Percentiles rank a stretch among this genome's conserved stretches.
Conservation (phyloP, 768 basidiomycete species). For the Calocybe cyanea region DNA sequence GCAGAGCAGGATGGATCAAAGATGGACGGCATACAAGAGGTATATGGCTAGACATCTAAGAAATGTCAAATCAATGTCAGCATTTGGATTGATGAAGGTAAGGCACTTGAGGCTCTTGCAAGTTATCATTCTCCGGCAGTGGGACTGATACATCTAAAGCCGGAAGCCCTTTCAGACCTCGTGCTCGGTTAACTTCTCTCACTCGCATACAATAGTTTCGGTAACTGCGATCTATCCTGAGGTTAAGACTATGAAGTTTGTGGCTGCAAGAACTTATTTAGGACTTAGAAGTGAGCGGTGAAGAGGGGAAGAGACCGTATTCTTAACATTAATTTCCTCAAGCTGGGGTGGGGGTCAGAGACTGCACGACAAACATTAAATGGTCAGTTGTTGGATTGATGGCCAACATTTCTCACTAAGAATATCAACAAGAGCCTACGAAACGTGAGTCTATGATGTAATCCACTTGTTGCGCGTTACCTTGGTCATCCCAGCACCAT, state of each 20-base stretch:
- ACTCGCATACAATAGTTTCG: slow-evolving; percentile 23
- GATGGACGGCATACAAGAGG: too few relatives aligned
- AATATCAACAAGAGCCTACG: slow-evolving; percentile 20
- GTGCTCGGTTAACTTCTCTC: slow-evolving; percentile 15
- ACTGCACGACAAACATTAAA: too few relatives aligned
- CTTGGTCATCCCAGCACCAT: slow-evolving; percentile 36
- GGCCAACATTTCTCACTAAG: slow-evolving; percentile 13
- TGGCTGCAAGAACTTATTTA: slow-evolving; percentile 20
- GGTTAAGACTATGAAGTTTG: slow-evolving; percentile 27
- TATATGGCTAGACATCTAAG: too few relatives aligned
- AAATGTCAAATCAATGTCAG: too few relatives aligned
- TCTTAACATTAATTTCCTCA: slow-evolving; percentile 23
- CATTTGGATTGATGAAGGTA: too few relatives aligned
- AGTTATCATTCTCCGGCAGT: too few relatives aligned
- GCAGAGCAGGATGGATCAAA: too few relatives aligned
- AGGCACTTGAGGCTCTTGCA: too few relatives aligned
- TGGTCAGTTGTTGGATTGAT: too few relatives aligned
- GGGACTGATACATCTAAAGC: slow-evolving; percentile 7
- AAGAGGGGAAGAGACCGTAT: slow-evolving; percentile 22
- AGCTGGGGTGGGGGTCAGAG: slow-evolving; percentile 25
- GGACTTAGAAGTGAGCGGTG: background rate
- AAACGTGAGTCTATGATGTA: too few relatives aligned
- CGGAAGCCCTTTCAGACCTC: slow-evolving; percentile 12
- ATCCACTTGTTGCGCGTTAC: too few relatives aligned
- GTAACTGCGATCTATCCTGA: slow-evolving; percentile 23